Evolutionary conservation across 2,329 filamentous ascomycete genomes (phyloP).

Genomic region (Emmonsia crescens): DNA sequence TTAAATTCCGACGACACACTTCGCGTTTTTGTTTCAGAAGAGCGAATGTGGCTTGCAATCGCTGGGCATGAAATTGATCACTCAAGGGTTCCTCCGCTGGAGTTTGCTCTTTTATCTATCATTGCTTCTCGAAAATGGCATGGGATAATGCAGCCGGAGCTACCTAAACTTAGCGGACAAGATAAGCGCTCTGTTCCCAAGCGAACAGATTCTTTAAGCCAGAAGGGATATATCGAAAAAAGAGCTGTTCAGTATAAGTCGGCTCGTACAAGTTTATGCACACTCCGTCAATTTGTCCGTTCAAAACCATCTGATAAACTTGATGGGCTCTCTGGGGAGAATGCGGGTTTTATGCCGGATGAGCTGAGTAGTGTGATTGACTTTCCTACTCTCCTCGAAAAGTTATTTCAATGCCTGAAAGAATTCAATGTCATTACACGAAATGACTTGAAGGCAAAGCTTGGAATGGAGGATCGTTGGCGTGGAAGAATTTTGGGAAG

Average conservation of each 20-base stretch:
- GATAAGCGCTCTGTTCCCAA: constrained; percentile 55
- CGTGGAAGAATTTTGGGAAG: constrained; percentile 32
- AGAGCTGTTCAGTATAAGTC: constrained; percentile 38
- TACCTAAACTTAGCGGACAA: constrained; percentile 46
- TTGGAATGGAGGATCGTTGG: constrained; percentile 33
- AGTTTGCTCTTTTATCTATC: constrained; percentile 48
- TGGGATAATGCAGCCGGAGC: constrained; percentile 48
- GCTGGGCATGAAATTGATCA: constrained; percentile 49
- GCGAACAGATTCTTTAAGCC: constrained; percentile 45
- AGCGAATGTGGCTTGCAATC: constrained; percentile 49
- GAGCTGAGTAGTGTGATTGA: constrained; percentile 31
- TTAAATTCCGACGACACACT: constrained; percentile 10
- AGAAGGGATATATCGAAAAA: constrained; percentile 54
- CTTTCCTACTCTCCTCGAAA: constrained; percentile 39
- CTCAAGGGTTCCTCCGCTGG: constrained; percentile 41
- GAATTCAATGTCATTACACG: constrained; percentile 42
- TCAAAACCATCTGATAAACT: neutral
- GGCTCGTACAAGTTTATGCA: constrained; percentile 46
- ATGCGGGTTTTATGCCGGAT: constrained; percentile 6
- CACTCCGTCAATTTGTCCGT: constrained; percentile 39
- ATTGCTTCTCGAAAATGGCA: constrained; percentile 45
- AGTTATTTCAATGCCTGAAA: constrained; percentile 40
- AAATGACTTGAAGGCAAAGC: constrained; percentile 40
- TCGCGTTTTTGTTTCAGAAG: constrained; percentile 42
- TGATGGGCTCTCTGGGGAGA: constrained; percentile 11